These are phyloP conservation scores for Suhomyces pyralidae DNA, from an alignment of 805 yeast genomes.

Conservation along the genomic window DNA sequence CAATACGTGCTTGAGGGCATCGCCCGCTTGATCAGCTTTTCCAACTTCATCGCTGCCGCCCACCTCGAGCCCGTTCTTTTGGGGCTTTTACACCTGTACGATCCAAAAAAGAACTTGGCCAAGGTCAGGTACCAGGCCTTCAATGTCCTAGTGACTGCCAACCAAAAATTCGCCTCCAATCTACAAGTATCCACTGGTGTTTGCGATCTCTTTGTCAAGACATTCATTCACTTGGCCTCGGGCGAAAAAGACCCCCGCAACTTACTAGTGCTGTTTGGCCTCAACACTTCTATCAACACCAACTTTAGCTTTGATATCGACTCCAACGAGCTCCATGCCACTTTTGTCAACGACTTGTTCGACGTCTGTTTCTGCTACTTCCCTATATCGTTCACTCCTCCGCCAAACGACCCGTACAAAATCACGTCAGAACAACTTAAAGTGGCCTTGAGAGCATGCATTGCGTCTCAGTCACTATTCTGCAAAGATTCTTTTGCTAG, in stretches of 20 bases:
- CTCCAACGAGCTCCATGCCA: constrained; percentile 31
- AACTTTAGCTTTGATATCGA: constrained; percentile 28
- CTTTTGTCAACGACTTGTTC: constrained; percentile 65
- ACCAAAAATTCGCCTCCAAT: constrained; percentile 16
- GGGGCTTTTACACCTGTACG: constrained; percentile 30
- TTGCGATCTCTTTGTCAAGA: constrained; percentile 45
- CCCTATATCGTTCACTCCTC: constrained; percentile 93
- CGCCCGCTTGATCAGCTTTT: constrained; percentile 48
- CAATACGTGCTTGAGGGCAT: constrained; percentile 55
- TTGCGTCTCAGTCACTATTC: constrained; percentile 58
- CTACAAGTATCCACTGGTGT: constrained; percentile 4
- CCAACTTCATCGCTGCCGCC: constrained; percentile 37
- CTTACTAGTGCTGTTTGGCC: constrained; percentile 62
- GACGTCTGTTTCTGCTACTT: constrained; percentile 92
- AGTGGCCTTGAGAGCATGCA: constrained; percentile 53
- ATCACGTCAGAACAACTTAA: constrained; percentile 76
- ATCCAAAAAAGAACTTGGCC: constrained; percentile 59
- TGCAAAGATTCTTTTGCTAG: constrained; percentile 76
- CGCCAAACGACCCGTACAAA: constrained; percentile 82
- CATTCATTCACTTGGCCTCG: constrained; percentile 65
- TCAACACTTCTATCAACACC: constrained; percentile 48
- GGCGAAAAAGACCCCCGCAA: constrained; percentile 97
- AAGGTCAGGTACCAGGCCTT: constrained; percentile 61
- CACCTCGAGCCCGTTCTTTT: constrained; percentile 11
- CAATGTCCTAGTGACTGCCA: constrained; percentile 39